These are phyloP conservation scores for Pythium folliculosum DNA, from an alignment of 352 stramenopile genomes.

Conservation along the genomic window DNA sequence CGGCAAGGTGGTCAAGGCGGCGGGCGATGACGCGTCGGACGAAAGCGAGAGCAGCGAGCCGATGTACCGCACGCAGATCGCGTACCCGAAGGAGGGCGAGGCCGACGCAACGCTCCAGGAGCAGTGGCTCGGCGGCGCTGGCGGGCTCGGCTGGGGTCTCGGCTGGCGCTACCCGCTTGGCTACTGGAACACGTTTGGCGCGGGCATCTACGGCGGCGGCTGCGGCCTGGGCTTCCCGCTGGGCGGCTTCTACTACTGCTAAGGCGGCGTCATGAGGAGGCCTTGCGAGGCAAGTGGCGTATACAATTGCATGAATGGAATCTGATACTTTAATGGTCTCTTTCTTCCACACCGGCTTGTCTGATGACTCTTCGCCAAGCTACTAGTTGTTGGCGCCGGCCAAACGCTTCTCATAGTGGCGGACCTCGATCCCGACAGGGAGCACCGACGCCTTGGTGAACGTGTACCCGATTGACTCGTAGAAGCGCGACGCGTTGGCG, in stretches of 20 bases:
- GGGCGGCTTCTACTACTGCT: slow-evolving; percentile 29
- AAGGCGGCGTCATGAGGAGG: neutral
- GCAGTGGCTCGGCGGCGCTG: slow-evolving; percentile 5
- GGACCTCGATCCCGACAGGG: neutral
- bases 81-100: slow-evolving; percentile 21
- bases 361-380: neutral
- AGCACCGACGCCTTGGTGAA: neutral
- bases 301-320: neutral
- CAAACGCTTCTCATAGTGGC: neutral
- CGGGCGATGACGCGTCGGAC: neutral
- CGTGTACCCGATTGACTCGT: slow-evolving; percentile 7
- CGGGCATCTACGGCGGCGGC: slow-evolving; percentile 24
- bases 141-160: slow-evolving; percentile 17
- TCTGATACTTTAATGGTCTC: neutral
- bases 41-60: slow-evolving; percentile 8
- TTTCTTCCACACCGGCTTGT: no score
- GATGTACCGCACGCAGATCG: slow-evolving; percentile 12
- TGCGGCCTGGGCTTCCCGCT: slow-evolving; percentile 20
- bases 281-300: neutral
- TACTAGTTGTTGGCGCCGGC: neutral
- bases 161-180: slow-evolving; percentile 27
- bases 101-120: neutral
- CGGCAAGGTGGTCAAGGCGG: slow-evolving; percentile 3
- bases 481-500: neutral
- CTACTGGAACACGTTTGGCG: slow-evolving; percentile 27